Percentiles rank a stretch among this genome's conserved stretches.
Evolutionary conservation across 768 basidiomycete genomes (phyloP).

Genomic region (Naematelia aurantialba): DNA sequence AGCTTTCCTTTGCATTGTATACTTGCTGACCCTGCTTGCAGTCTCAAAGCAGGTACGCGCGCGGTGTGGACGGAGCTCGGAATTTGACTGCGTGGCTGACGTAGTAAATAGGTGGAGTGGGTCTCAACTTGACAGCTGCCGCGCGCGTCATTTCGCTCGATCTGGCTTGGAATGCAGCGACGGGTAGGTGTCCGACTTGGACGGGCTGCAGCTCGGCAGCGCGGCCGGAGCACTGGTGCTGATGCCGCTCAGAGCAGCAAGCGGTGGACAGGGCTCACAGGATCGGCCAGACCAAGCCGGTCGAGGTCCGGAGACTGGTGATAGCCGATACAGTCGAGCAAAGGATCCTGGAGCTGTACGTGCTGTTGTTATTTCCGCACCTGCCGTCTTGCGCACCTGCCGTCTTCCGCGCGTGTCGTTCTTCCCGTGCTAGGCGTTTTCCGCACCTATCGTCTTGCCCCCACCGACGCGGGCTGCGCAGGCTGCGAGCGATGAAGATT

Average conservation of each 20-base stretch:
- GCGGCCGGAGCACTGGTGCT: too few relatives aligned
- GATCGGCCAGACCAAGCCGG: conserved; percentile 48
- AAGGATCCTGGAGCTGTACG: conserved; percentile 59
- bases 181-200: conserved; percentile 19
- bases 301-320: conserved; percentile 49
- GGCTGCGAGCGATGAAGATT: too few relatives aligned
- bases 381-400: too few relatives aligned
- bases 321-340: conserved; percentile 56
- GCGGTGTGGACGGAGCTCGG: too few relatives aligned
- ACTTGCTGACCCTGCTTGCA: neutral
- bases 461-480: too few relatives aligned
- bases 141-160: conserved; percentile 45
- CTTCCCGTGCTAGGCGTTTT: too few relatives aligned
- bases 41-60: neutral
- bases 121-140: conserved; percentile 42
- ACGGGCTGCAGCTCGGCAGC: too few relatives aligned
- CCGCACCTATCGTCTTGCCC: too few relatives aligned
- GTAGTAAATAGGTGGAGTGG: conserved; percentile 36
- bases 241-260: conserved; percentile 29
- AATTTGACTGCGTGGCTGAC: conserved; percentile 4
- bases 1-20: too few relatives aligned
- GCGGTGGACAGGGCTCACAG: conserved; percentile 52
- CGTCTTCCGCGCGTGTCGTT: too few relatives aligned
- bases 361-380: too few relatives aligned
- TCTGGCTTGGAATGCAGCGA: conserved; percentile 51